Conservation (phyloP, 805 yeast genomes). For the Ogataea zsoltii region DNA sequence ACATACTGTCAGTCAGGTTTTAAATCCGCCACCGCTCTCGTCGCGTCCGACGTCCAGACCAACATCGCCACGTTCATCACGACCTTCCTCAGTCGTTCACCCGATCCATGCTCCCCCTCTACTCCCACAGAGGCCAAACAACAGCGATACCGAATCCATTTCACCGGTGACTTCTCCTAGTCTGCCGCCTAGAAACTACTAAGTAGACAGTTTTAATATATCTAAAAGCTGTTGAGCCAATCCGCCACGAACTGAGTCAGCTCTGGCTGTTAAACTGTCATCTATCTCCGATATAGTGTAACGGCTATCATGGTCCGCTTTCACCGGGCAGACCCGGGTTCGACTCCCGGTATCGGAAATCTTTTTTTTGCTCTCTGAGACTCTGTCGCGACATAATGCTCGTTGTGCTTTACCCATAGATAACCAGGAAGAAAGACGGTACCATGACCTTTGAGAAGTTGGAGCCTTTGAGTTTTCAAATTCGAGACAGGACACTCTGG, state of each 20-base stretch:
- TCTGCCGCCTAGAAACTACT: conserved; percentile 3
- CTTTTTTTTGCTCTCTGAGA: conserved; percentile 4
- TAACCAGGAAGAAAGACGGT: too few species aligned
- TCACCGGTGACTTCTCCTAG: not conserved
- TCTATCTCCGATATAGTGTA: conserved; percentile 69
- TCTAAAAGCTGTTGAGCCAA: too few species aligned
- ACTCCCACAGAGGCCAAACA: conserved; percentile 9
- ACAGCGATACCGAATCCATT: not conserved
- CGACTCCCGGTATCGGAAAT: conserved; percentile 84
- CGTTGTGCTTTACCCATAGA: not conserved
- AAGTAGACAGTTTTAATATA: not conserved
- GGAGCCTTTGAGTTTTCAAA: too few species aligned
- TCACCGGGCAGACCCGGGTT: conserved; percentile 86
- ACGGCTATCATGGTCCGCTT: conserved; percentile 87
- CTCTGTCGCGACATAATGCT: not conserved
- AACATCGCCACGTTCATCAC: not conserved
- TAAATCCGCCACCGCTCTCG: conserved; percentile 1
- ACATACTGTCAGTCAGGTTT: not conserved
- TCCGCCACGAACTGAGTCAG: too few species aligned
- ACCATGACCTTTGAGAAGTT: too few species aligned
- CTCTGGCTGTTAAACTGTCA: not conserved
- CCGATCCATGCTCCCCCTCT: conserved; percentile 19
- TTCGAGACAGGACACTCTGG: too few species aligned
- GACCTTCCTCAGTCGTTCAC: conserved; percentile 9
- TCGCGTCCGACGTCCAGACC: not conserved